These are phyloP conservation scores for Tylopilus vinaceipallidus DNA, from an alignment of 768 basidiomycete genomes.

Conservation along the genomic window DNA sequence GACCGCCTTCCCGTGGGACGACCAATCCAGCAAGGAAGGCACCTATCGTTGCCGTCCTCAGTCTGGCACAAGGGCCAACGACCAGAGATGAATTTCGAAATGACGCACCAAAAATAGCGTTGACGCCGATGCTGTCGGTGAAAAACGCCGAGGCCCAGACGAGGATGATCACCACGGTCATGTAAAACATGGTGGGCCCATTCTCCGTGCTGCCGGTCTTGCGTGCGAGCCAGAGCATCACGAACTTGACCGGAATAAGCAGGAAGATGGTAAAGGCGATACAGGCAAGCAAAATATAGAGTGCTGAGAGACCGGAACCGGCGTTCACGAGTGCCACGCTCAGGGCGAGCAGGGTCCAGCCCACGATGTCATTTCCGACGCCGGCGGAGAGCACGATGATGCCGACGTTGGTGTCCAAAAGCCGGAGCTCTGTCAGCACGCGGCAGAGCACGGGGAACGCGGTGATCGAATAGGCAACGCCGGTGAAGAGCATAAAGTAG, in stretches of 20 bases:
- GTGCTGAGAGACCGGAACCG: conserved; percentile 73
- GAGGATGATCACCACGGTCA: conserved; percentile 79
- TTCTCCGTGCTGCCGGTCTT: conserved; percentile 78
- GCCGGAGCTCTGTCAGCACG: conserved; percentile 86
- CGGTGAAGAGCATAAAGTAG: conserved; percentile 92
- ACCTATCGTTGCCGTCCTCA: conserved; percentile 45
- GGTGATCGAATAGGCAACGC: conserved; percentile 87
- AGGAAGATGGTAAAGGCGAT: conserved; percentile 81
- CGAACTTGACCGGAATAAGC: conserved; percentile 60
- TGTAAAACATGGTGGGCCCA: conserved; percentile 85
- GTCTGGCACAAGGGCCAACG: too few relatives aligned
- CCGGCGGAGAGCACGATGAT: conserved; percentile 92
- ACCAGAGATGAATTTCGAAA: too few relatives aligned
- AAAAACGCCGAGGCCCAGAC: conserved; percentile 89
- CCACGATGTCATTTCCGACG: conserved; percentile 84
- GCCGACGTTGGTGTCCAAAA: conserved; percentile 89
- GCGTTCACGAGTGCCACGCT: conserved; percentile 93
- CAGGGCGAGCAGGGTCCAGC: conserved; percentile 87
- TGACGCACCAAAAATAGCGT: conserved; percentile 83
- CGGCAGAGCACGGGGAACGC: conserved; percentile 86
- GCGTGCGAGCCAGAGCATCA: conserved; percentile 69
- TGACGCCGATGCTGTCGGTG: conserved; percentile 89
- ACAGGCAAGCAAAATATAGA: conserved; percentile 81
- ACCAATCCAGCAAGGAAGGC: conserved; percentile 81
- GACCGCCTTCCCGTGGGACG: conserved; percentile 85